Conservation (phyloP, 768 basidiomycete species). For the Mrakia blollopis region DNA sequence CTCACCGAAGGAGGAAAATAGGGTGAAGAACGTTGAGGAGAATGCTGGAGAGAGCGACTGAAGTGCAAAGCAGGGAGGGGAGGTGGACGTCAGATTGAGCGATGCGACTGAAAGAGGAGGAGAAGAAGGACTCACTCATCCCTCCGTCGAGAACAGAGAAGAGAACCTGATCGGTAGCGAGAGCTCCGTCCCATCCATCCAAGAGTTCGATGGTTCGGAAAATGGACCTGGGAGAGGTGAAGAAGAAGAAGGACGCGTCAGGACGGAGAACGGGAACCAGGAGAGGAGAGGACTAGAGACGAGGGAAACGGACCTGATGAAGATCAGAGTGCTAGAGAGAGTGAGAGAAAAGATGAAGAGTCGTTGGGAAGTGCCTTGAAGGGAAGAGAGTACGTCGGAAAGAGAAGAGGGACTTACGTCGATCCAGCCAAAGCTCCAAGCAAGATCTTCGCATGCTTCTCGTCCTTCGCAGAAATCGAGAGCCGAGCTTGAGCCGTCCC, state of each 20-base stretch:
- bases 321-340: neutral
- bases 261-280: neutral
- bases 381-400: no score
- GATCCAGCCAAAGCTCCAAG: slow-evolving; percentile 5
- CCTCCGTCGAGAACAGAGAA: slow-evolving; percentile 46
- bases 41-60: neutral
- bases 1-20: slow-evolving; percentile 3
- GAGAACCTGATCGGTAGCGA: slow-evolving; percentile 52
- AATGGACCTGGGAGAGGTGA: slow-evolving; percentile 37
- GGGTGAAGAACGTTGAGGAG: slow-evolving; percentile 9
- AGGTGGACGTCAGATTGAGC: neutral
- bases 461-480: neutral
- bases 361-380: no score
- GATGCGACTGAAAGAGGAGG: neutral
- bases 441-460: neutral
- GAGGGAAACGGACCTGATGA: neutral
- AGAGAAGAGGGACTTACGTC: neutral
- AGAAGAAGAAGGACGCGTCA: neutral
- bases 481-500: no score
- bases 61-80: neutral
- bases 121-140: slow-evolving; percentile 9
- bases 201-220: slow-evolving; percentile 55
- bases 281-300: neutral
- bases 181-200: slow-evolving; percentile 53
- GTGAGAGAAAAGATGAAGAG: no score